Evolutionary conservation across 108 stramenopile species (phyloP), one percentile per base, ranked within the genome.

Genomic region (Fistulifera pelliculosa): DNA sequence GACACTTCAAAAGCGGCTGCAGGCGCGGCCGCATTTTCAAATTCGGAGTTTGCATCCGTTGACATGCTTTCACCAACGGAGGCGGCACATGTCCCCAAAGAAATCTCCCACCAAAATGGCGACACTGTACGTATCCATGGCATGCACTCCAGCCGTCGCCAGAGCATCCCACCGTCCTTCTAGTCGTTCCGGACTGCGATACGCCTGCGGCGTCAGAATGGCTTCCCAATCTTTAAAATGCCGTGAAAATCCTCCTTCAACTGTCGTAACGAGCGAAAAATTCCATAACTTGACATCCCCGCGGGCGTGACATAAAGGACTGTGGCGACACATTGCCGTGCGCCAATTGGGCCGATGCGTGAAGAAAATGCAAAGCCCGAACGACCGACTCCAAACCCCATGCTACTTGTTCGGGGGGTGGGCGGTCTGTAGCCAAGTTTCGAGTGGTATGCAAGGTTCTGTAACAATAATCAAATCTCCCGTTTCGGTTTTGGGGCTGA

Each of bases 281-380:
- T 79, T 81, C 60, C 79, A 86, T 13, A 93, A 55, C 57, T 93
- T 93, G 58, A 87, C 88, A 60, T 93, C 92, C 12, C 92, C 26
- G 74, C 63, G 13, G 69, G 75, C 8, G 87, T 93, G 12, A 93
- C 92, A 52, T 68, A 93, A 38, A 69, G 12, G 80, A 71, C 14
- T 66, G 55, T 5, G 84, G 85, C 41, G 62, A 70, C 7, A 93
- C 41, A 51, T 71, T 79, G 14, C 85, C 83, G 65, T 89, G 92
- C 16, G 83, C 66, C 40, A 93, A 53, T 48, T 87, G 81, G 50
- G 87, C 87, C 17, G 83, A 82, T 8, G 64, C 62, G 62, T 89
- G 87, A 18, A 90, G 35, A 56, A 93, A 93, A 13, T 69, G 62
- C 23, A 93, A 54, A 0, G 71, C 85, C 39, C 82, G 58, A 41